Evolutionary conservation across 345 rosid genomes (phyloP).

Genomic region (Cardamine resedifolia): DNA sequence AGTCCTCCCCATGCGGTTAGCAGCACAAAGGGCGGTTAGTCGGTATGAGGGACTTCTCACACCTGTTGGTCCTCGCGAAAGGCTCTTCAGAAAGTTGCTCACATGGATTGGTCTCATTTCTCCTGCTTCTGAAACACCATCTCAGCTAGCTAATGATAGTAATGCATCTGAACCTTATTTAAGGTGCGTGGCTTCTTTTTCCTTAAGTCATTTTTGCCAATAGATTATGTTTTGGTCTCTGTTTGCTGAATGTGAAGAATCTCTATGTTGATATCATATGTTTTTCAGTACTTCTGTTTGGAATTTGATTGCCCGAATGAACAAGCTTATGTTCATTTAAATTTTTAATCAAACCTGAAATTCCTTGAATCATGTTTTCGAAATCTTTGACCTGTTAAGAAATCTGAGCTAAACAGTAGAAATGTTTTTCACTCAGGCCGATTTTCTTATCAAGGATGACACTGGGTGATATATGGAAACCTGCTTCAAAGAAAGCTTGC

Average conservation of each 20-base stretch:
- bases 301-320: neutral
- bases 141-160: slow-evolving; percentile 50
- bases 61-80: slow-evolving; percentile 83
- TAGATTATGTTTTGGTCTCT: slow-evolving; percentile 15
- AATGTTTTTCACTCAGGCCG: slow-evolving; percentile 57
- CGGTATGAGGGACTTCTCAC: slow-evolving; percentile 86
- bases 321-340: neutral
- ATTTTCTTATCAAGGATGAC: slow-evolving; percentile 86
- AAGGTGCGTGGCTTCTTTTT: slow-evolving; percentile 50
- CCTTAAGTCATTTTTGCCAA: neutral
- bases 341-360: neutral
- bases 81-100: slow-evolving; percentile 75
- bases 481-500: slow-evolving; percentile 65
- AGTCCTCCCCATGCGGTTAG: slow-evolving; percentile 82
- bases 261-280: neutral
- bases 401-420: slow-evolving; percentile 18
- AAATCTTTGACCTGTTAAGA: slow-evolving; percentile 2
- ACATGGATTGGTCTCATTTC: slow-evolving; percentile 67
- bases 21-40: slow-evolving; percentile 91
- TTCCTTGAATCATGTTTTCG: neutral
- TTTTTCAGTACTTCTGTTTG: neutral
- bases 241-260: neutral
- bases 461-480: slow-evolving; percentile 89
- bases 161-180: slow-evolving; percentile 69
- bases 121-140: slow-evolving; percentile 60